Conservation (phyloP, 2,329 filamentous ascomycete genomes). For the Claviceps humidiphila region DNA sequence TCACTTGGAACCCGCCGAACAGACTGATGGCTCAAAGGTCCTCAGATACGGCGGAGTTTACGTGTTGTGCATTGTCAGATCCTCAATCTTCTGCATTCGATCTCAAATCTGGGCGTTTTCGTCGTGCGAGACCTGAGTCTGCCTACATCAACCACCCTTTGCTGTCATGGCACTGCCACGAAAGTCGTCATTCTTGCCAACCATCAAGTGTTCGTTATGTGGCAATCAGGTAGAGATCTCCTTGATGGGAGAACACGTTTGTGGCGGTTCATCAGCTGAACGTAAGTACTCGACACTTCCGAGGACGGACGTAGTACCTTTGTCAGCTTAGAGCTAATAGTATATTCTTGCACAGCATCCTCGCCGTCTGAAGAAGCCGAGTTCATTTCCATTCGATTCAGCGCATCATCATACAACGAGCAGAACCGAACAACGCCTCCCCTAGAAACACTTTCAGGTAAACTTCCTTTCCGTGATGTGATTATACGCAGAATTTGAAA, state of each 20-base stretch:
- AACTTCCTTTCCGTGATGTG: slow-evolving; percentile 10
- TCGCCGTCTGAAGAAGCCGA: slow-evolving; percentile 23
- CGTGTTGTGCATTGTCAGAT: background rate
- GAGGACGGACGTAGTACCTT: too few relatives aligned
- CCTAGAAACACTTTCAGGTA: slow-evolving; percentile 42
- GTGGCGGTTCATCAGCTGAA: slow-evolving; percentile 37
- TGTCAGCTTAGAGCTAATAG: background rate
- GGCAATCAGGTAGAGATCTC: slow-evolving; percentile 68
- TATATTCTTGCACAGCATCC: slow-evolving; percentile 16
- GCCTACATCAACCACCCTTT: background rate
- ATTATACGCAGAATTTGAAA: background rate
- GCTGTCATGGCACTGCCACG: slow-evolving; percentile 35
- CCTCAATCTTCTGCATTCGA: background rate
- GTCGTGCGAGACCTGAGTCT: background rate
- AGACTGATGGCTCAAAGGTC: background rate
- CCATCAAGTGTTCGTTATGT: slow-evolving; percentile 80
- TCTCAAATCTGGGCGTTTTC: background rate
- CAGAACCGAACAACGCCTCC: slow-evolving; percentile 29
- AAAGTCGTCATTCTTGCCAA: slow-evolving; percentile 60
- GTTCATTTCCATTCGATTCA: slow-evolving; percentile 13
- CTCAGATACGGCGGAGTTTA: background rate
- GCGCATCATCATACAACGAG: slow-evolving; percentile 20
- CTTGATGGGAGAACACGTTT: slow-evolving; percentile 75
- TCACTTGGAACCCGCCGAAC: background rate
- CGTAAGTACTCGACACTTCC: slow-evolving; percentile 19